Conservation (phyloP, 139 green algal genomes). For the Closterium sp. region DNA sequence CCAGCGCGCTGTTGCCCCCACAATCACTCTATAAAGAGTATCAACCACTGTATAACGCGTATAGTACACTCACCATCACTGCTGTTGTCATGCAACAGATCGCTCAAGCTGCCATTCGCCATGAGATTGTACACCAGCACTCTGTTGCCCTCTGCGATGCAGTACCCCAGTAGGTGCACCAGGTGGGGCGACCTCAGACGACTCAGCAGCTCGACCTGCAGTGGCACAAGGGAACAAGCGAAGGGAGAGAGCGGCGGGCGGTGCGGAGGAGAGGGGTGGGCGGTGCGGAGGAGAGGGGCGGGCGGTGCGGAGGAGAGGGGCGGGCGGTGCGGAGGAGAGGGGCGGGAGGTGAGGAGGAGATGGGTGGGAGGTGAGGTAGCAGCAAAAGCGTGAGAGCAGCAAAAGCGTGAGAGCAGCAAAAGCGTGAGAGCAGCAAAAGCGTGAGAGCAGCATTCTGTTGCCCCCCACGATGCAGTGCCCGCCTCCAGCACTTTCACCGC, state of each 20-base stretch:
- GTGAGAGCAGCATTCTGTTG: background rate
- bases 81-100: background rate
- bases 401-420: background rate
- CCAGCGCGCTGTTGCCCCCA: no score
- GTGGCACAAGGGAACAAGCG: no score
- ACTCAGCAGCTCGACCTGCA: background rate
- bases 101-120: background rate
- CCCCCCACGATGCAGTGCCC: background rate
- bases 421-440: background rate
- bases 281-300: background rate
- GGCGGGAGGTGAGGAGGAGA: background rate
- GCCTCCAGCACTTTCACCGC: no score
- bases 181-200: background rate
- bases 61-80: background rate
- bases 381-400: background rate
- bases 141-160: background rate
- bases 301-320: no score
- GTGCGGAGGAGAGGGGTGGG: background rate
- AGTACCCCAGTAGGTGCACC: background rate
- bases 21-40: no score
- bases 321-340: background rate
- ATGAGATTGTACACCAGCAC: background rate
- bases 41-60: background rate
- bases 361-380: no score
- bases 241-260: background rate